phyloP scores from a whole-genome alignment of 1,139 yeast genomes.

The Pichia sp. region DNA sequence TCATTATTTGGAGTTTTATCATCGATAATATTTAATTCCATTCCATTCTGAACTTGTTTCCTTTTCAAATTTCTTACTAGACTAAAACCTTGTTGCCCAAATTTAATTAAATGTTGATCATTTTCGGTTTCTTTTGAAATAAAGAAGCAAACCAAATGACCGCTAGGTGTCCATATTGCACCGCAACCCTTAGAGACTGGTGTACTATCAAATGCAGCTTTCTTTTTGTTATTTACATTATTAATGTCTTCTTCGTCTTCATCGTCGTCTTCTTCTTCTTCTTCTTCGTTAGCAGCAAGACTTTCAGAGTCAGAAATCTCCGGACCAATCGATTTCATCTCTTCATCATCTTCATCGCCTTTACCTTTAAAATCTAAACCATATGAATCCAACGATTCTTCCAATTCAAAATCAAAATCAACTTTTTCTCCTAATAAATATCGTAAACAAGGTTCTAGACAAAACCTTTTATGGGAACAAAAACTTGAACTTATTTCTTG shows the following conservation, averaged over 20 bases:
- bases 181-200: constrained; percentile 94
- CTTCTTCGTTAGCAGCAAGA: constrained; percentile 10
- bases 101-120: constrained; percentile 33
- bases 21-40: constrained; percentile 14
- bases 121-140: constrained; percentile 45
- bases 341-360: constrained; percentile 27
- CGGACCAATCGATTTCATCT: constrained; percentile 1
- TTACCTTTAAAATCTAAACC: constrained; percentile 27
- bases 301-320: constrained; percentile 3
- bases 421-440: constrained; percentile 78
- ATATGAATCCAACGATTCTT: constrained; percentile 9
- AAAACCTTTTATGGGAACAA: constrained; percentile 53
- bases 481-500: constrained; percentile 52
- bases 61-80: constrained; percentile 30
- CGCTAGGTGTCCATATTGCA: constrained; percentile 77
- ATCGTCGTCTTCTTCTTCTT: constrained; percentile 19
- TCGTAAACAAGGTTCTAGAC: constrained; percentile 76
- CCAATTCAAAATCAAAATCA: constrained; percentile 38
- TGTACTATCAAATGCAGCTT: constrained; percentile 56
- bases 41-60: constrained; percentile 22
- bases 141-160: constrained; percentile 77
- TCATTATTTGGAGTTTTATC: constrained; percentile 10
- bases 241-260: constrained; percentile 20
- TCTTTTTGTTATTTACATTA: constrained; percentile 11
- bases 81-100: constrained; percentile 40